Evolutionary conservation across 345 rosid genomes (phyloP).

Genomic region (Salix suchowensis): DNA sequence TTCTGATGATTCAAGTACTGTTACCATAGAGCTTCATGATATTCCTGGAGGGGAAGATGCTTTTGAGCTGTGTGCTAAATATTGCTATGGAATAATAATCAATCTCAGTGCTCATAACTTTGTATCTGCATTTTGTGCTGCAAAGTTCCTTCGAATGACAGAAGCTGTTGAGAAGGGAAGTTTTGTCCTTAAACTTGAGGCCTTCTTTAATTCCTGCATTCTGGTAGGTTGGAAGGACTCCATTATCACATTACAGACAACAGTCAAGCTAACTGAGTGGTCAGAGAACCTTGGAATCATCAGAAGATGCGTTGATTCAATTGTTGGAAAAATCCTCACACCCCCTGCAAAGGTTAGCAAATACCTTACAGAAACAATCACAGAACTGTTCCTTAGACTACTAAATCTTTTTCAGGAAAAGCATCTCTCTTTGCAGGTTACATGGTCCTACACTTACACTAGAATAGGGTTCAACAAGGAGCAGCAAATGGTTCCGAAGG

Average conservation of each 20-base stretch:
- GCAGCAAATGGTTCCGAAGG: conserved; percentile 67
- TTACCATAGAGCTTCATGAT: conserved; percentile 68
- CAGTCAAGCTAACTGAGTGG: conserved; percentile 68
- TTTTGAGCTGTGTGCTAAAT: conserved; percentile 90
- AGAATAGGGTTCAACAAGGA: conserved; percentile 65
- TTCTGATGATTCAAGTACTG: conserved; percentile 38
- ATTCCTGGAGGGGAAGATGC: conserved; percentile 96
- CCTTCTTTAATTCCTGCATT: conserved; percentile 85
- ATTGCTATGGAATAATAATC: conserved; percentile 90
- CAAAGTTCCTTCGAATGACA: conserved; percentile 85
- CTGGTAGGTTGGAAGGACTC: conserved; percentile 97
- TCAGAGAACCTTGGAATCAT: conserved; percentile 81
- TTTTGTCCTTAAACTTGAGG: conserved; percentile 68
- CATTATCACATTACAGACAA: conserved; percentile 61
- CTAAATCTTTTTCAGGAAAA: background rate
- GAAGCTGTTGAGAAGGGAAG: conserved; percentile 81
- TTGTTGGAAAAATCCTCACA: conserved; percentile 78
- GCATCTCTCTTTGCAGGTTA: conserved; percentile 48
- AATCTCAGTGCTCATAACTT: conserved; percentile 81
- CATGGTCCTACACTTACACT: conserved; percentile 89
- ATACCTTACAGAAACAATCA: background rate
- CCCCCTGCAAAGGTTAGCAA: conserved; percentile 58
- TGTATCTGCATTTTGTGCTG: conserved; percentile 79
- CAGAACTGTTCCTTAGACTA: background rate
- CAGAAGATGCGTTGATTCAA: conserved; percentile 77